These are phyloP conservation scores for Lepidium aucheri DNA, from an alignment of 345 rosid genomes.

Conservation along the genomic window DNA sequence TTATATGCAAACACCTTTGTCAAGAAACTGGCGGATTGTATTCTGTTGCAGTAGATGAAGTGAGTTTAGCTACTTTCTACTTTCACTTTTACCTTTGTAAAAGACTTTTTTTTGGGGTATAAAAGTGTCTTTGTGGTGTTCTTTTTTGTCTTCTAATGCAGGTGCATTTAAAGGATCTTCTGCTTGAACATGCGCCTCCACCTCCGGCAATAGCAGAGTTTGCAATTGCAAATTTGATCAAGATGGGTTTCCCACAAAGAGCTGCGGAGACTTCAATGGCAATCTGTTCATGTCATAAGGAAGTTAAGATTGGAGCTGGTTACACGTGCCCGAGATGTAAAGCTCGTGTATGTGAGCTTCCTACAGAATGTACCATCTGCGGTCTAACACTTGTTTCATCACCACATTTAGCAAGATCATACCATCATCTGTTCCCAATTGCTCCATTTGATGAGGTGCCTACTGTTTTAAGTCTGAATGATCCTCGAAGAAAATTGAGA, in stretches of 20 bases:
- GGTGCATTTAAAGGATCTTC: conserved; percentile 74
- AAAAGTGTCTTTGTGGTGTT: background rate
- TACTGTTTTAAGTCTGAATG: conserved; percentile 25
- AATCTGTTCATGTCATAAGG: conserved; percentile 90
- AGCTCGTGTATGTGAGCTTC: conserved; percentile 83
- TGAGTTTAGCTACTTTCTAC: conserved; percentile 27
- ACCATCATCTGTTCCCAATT: conserved; percentile 93
- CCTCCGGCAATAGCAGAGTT: conserved; percentile 95
- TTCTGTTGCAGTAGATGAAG: conserved; percentile 83
- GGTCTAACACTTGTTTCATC: conserved; percentile 94
- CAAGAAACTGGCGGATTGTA: conserved; percentile 87
- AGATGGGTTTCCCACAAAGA: conserved; percentile 93
- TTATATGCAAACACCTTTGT: conserved; percentile 80
- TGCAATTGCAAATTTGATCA: conserved; percentile 74
- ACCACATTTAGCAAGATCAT: conserved; percentile 91
- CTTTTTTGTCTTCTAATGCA: conserved; percentile 12
- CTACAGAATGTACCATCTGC: conserved; percentile 77
- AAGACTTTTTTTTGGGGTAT: background rate
- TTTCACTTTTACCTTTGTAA: background rate
- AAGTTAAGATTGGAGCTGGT: conserved; percentile 73
- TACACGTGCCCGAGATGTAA: conserved; percentile 92
- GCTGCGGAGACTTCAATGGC: conserved; percentile 70
- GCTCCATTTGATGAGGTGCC: conserved; percentile 68
- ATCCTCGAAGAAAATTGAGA: conserved; percentile 28
- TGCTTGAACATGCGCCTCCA: conserved; percentile 91